These are phyloP conservation scores for Dendrobium catenatum DNA, from an alignment of 106 monocot genomes.

Conservation along the genomic window DNA sequence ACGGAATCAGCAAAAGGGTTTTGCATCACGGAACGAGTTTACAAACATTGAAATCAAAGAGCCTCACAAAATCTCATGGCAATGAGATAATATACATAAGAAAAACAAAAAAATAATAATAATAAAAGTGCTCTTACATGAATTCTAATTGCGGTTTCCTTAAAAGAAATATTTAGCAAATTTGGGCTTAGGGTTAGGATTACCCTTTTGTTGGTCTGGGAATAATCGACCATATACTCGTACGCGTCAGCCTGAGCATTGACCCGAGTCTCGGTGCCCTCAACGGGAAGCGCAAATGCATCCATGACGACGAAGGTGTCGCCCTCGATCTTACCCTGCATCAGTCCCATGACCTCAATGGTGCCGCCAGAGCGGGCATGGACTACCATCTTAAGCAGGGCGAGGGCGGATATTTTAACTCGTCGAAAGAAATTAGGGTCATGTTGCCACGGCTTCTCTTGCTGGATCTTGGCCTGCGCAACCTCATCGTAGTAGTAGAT, in stretches of 20 bases:
- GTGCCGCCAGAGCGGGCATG: slow-evolving; percentile 90
- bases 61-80: not conserved
- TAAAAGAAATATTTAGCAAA: not conserved
- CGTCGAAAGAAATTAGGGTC: slow-evolving; percentile 81
- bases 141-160: not conserved
- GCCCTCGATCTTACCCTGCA: slow-evolving; percentile 96
- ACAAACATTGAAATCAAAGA: not conserved
- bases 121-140: not conserved
- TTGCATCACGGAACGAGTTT: not conserved
- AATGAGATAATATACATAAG: not conserved
- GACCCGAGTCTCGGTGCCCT: slow-evolving; percentile 95
- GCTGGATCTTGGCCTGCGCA: slow-evolving; percentile 46
- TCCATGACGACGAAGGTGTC: slow-evolving; percentile 92
- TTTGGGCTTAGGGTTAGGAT: slow-evolving; percentile 4
- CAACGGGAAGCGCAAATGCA: slow-evolving; percentile 92
- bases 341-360: slow-evolving; percentile 97
- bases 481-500: slow-evolving; percentile 90
- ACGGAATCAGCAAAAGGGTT: not conserved
- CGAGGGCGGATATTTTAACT: slow-evolving; percentile 79
- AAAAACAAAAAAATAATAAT: not conserved
- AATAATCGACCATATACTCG: slow-evolving; percentile 99
- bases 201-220: slow-evolving; percentile 88
- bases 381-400: slow-evolving; percentile 95
- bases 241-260: slow-evolving; percentile 94
- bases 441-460: slow-evolving; percentile 82